Conservation (phyloP, 2,329 filamentous ascomycete species). For the Aureobasidium sp. region DNA sequence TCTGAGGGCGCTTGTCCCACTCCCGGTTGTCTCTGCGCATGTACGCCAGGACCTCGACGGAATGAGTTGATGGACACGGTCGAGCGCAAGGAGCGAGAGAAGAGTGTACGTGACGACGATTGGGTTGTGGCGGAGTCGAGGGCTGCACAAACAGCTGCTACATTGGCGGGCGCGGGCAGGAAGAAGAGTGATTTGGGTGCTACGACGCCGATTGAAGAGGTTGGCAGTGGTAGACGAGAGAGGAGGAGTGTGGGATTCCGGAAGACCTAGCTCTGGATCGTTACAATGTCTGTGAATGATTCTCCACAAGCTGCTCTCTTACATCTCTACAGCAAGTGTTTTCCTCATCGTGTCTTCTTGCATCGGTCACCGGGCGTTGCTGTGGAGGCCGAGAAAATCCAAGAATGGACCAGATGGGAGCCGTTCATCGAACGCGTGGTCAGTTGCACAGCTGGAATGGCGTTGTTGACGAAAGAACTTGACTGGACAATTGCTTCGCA, state of each 20-base stretch:
- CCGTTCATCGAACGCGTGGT: no score
- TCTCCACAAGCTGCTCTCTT: no score
- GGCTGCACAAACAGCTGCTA: background rate
- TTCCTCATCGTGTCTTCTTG: no score
- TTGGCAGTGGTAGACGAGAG: conserved; percentile 22
- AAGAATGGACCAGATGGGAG: no score
- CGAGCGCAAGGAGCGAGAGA: background rate
- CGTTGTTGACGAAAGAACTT: no score
- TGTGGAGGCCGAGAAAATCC: no score
- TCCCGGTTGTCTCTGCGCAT: conserved; percentile 9
- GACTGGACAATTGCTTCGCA: background rate
- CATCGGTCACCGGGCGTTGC: no score
- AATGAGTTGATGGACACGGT: conserved; percentile 1
- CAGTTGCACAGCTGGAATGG: no score
- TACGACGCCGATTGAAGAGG: conserved; percentile 16
- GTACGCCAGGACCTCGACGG: conserved; percentile 2
- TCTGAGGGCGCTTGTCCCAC: conserved; percentile 6
- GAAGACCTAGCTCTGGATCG: background rate
- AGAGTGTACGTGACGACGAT: conserved; percentile 4
- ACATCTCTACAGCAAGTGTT: no score
- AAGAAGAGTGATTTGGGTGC: background rate
- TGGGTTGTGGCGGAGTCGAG: conserved; percentile 5
- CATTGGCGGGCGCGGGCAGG: background rate
- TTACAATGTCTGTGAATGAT: no score
- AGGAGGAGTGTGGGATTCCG: conserved; percentile 19